phyloP scores from a whole-genome alignment of 345 rosid genomes.

The Turnera subulata region DNA sequence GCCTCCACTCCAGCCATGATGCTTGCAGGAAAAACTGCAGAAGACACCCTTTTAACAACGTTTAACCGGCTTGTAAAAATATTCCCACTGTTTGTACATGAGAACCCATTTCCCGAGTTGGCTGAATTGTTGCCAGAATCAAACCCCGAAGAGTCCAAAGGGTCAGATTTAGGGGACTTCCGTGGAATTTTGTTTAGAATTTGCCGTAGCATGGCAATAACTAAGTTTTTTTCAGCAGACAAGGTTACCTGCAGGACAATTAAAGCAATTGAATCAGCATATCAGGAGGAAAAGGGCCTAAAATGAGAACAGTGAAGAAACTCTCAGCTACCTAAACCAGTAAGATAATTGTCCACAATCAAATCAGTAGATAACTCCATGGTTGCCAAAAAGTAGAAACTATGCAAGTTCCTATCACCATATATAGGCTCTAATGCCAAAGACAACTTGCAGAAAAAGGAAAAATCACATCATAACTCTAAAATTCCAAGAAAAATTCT shows the following conservation, averaged over 20 bases:
- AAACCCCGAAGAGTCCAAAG: conserved; percentile 36
- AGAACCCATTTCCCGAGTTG: conserved; percentile 38
- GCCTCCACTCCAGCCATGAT: conserved; percentile 69
- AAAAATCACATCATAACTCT: too few species aligned
- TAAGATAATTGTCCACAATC: background rate
- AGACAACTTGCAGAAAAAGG: too few species aligned
- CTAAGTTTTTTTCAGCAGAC: conserved; percentile 27
- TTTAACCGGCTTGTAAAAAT: conserved; percentile 58
- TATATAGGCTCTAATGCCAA: too few species aligned
- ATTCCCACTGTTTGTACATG: conserved; percentile 52
- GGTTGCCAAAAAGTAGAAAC: background rate
- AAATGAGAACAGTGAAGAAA: too few species aligned
- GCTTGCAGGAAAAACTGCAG: conserved; percentile 78
- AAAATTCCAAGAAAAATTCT: too few species aligned
- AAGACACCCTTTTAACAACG: conserved; percentile 75
- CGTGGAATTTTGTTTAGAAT: conserved; percentile 72
- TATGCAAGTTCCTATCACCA: too few species aligned
- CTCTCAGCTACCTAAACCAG: conserved; percentile 1
- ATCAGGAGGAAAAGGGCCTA: background rate
- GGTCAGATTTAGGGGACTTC: conserved; percentile 47
- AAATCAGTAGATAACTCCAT: background rate
- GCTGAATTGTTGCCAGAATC: conserved; percentile 38
- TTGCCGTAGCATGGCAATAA: conserved; percentile 63
- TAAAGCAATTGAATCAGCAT: background rate
- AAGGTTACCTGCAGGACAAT: conserved; percentile 18